A percentile compares a stretch with the other conserved stretches of the same genome.
Evolutionary conservation across 257 asterid genomes (phyloP).

Genomic region (Linaria vulgaris): DNA sequence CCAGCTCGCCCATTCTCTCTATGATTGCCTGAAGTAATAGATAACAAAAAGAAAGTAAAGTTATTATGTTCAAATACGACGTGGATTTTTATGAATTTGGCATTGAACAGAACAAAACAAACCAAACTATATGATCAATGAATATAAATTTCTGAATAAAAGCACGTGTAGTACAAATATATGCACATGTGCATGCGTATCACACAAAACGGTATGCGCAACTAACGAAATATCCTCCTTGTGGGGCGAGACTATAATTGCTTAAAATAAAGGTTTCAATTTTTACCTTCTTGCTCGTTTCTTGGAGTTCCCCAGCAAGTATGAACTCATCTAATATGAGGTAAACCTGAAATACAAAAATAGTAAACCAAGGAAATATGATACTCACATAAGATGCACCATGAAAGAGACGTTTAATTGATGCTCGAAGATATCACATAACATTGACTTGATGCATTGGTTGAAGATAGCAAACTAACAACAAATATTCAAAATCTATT

Average conservation of each 20-base stretch:
- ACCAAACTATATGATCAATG: too few relatives aligned
- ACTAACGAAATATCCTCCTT: too few relatives aligned
- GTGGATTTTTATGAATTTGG: background rate
- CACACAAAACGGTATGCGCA: too few relatives aligned
- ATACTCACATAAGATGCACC: background rate
- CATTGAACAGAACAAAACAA: too few relatives aligned
- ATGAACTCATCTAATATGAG: slow-evolving; percentile 95
- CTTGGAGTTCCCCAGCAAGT: slow-evolving; percentile 98
- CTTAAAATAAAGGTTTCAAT: background rate
- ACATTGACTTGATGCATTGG: background rate
- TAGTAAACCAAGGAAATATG: slow-evolving; percentile 1
- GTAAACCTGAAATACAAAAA: slow-evolving; percentile 62
- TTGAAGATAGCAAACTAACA: background rate
- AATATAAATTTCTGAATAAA: too few relatives aligned
- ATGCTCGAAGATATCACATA: background rate
- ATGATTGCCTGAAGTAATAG: slow-evolving; percentile 65
- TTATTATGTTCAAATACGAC: background rate
- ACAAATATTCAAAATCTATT: background rate
- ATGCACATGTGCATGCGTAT: too few relatives aligned
- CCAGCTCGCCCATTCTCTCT: slow-evolving; percentile 96
- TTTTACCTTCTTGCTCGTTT: slow-evolving; percentile 92
- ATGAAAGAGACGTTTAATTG: background rate
- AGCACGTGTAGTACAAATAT: too few relatives aligned
- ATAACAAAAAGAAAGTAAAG: background rate
- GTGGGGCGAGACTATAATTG: background rate